Evolutionary conservation across 352 stramenopile genomes (phyloP).

Genomic region (Pythium pyrilobum): DNA sequence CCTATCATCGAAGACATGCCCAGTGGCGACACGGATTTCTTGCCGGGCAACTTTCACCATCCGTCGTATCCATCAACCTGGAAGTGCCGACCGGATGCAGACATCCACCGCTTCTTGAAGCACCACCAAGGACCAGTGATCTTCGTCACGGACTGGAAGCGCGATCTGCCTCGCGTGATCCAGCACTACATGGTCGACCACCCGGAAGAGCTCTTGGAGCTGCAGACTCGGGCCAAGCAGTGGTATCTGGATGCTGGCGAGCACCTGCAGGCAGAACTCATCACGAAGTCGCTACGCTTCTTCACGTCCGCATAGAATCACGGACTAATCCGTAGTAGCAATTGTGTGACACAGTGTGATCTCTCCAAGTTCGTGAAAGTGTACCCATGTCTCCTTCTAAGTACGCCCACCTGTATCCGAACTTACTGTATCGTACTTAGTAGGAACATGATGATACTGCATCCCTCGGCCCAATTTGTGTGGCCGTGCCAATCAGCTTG

Average conservation of each 20-base stretch:
- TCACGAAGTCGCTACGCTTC: conserved; percentile 7
- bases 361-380: too few relatives aligned
- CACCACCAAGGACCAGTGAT: conserved; percentile 46
- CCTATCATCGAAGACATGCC: conserved; percentile 58
- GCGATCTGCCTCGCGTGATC: conserved; percentile 38
- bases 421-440: too few relatives aligned
- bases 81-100: conserved; percentile 40
- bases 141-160: conserved; percentile 54
- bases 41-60: conserved; percentile 51
- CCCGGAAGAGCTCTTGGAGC: conserved; percentile 24
- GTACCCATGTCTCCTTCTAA: too few relatives aligned
- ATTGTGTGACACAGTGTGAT: too few relatives aligned
- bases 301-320: too few relatives aligned
- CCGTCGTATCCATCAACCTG: conserved; percentile 53
- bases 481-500: conserved; percentile 6
- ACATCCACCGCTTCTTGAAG: conserved; percentile 48
- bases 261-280: conserved; percentile 33
- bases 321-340: too few relatives aligned
- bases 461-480: conserved; percentile 16
- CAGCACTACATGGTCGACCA: conserved; percentile 26
- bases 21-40: not conserved
- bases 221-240: conserved; percentile 26
- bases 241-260: conserved; percentile 38
- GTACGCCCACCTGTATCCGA: too few relatives aligned
- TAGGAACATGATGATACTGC: too few relatives aligned